These are phyloP conservation scores for Trichoderma pleuroti DNA, from an alignment of 2,329 filamentous ascomycete species.

Conservation along the genomic window DNA sequence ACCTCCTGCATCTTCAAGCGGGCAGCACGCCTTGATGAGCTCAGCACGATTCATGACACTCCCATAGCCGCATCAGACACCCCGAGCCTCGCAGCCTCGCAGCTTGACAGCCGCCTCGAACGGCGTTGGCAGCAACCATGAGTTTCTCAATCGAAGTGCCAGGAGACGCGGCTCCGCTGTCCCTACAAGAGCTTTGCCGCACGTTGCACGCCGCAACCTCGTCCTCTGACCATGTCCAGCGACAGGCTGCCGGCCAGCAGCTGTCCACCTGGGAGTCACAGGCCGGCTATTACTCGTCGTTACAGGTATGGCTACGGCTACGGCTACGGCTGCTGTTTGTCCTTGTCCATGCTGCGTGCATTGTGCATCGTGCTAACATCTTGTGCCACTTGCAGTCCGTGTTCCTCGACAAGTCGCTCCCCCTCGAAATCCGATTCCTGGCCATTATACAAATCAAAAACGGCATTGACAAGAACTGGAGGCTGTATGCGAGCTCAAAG, in stretches of 20 bases:
- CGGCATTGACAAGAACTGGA: conserved; percentile 93
- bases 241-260: conserved; percentile 67
- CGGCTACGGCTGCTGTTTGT: conserved; percentile 25
- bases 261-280: conserved; percentile 68
- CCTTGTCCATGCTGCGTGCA: background rate
- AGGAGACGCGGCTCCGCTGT: conserved; percentile 74
- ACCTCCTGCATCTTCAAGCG: background rate
- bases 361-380: background rate
- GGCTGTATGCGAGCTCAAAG: conserved; percentile 52
- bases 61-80: background rate
- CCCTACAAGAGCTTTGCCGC: conserved; percentile 58
- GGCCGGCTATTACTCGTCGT: conserved; percentile 61
- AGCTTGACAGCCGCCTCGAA: conserved; percentile 16
- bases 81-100: background rate
- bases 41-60: background rate
- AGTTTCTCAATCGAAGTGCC: conserved; percentile 72
- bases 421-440: conserved; percentile 76
- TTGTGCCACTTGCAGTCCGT: conserved; percentile 44
- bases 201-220: conserved; percentile 62
- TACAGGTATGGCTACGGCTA: conserved; percentile 70
- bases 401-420: conserved; percentile 75
- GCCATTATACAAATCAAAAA: conserved; percentile 95
- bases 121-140: conserved; percentile 44
- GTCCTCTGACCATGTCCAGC: conserved; percentile 57
- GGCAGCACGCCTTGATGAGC: background rate